These are phyloP conservation scores for Nidula microcarpa DNA, from an alignment of 768 basidiomycete genomes.

Conservation along the genomic window DNA sequence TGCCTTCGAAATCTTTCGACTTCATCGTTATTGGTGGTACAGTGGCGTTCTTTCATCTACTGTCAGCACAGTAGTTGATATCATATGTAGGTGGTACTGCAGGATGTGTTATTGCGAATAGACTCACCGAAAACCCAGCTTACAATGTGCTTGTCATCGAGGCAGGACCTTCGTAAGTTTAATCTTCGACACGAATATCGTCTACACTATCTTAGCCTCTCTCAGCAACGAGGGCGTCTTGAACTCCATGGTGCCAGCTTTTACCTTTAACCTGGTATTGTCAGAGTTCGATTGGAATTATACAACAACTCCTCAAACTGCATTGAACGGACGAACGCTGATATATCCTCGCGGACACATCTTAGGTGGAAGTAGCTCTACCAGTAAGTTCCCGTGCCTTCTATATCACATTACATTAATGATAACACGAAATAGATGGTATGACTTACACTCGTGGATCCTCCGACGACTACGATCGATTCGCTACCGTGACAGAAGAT, in stretches of 20 bases:
- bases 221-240: constrained; percentile 7
- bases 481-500: not conserved
- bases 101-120: constrained; percentile 13
- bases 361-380: constrained; percentile 22
- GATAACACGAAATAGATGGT: not conserved
- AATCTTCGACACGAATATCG: not conserved
- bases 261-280: not conserved
- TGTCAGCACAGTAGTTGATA: too few relatives aligned
- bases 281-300: constrained; percentile 13
- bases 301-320: constrained; percentile 13
- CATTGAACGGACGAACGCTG: constrained; percentile 14
- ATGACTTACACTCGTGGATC: constrained; percentile 3
- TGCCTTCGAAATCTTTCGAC: too few relatives aligned
- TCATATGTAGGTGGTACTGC: constrained; percentile 11
- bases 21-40: too few relatives aligned
- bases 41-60: too few relatives aligned
- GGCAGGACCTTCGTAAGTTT: constrained; percentile 8
- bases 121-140: constrained; percentile 10
- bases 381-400: constrained; percentile 9
- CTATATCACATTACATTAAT: not conserved
- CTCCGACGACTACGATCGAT: not conserved
- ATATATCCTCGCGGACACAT: constrained; percentile 17
- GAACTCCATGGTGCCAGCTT: constrained; percentile 2
- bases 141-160: constrained; percentile 16
- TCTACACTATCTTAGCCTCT: not conserved